These are phyloP conservation scores for Lathyrus sativus DNA, from an alignment of 306 rosid species.

Conservation along the genomic window DNA sequence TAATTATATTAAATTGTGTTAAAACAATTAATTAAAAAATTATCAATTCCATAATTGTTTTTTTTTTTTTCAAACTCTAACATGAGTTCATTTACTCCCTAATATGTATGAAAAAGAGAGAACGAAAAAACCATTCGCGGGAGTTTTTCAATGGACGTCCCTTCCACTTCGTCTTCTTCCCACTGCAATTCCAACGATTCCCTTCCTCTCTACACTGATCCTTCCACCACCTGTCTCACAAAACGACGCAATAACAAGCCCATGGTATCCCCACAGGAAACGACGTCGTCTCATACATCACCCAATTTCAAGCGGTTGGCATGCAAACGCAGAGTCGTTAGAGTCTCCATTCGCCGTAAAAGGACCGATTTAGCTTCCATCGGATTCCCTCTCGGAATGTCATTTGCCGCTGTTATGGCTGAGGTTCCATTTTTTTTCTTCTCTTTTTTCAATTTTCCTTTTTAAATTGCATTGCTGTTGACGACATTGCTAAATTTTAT, in stretches of 20 bases:
- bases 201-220: not conserved
- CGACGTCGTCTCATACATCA: conserved; percentile 43
- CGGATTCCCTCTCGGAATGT: conserved; percentile 80
- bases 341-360: conserved; percentile 46
- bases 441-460: not conserved
- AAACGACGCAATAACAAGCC: not conserved
- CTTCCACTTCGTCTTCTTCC: not conserved
- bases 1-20: too few species aligned
- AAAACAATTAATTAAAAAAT: too few species aligned
- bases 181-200: conserved; percentile 16
- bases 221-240: not conserved
- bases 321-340: conserved; percentile 62
- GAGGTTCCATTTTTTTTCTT: conserved; percentile 46
- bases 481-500: not conserved
- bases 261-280: not conserved
- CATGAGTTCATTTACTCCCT: too few species aligned
- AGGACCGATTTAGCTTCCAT: conserved; percentile 48
- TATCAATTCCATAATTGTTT: too few species aligned
- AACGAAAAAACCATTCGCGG: too few species aligned
- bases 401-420: conserved; percentile 74
- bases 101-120: too few species aligned
- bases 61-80: too few species aligned
- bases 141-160: not conserved
- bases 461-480: not conserved
- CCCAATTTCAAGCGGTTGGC: conserved; percentile 38